Evolutionary conservation across 768 basidiomycete species (phyloP).

Genomic region (Tylopilus plumbeoviolaceoides): DNA sequence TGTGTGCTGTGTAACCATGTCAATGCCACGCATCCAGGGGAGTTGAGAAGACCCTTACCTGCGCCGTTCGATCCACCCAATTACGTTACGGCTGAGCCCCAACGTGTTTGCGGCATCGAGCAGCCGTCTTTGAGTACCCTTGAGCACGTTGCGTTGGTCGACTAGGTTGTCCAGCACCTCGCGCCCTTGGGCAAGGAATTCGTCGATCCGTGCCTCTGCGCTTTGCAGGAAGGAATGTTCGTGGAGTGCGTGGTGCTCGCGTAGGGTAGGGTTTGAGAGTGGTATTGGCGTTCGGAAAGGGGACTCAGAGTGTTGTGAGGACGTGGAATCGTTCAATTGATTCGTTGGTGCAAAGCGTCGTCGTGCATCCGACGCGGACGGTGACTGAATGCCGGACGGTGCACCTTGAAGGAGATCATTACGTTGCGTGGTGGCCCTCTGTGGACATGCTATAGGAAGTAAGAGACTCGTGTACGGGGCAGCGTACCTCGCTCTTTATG

Average conservation of each 20-base stretch:
- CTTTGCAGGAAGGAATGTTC: constrained; percentile 90
- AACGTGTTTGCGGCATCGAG: constrained; percentile 91
- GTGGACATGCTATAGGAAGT: neutral
- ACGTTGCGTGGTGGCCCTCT: constrained; percentile 61
- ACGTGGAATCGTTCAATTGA: constrained; percentile 34
- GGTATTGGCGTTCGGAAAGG: constrained; percentile 70
- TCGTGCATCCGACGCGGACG: constrained; percentile 47
- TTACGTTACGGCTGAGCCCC: constrained; percentile 89
- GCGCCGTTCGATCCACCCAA: constrained; percentile 94
- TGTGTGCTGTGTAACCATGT: constrained; percentile 60
- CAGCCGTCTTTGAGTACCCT: constrained; percentile 87
- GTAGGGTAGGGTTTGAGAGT: constrained; percentile 47
- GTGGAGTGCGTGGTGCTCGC: constrained; percentile 76
- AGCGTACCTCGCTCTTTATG: constrained; percentile 53
- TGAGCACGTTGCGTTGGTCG: constrained; percentile 89
- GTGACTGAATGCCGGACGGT: constrained; percentile 36
- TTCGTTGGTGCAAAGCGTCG: constrained; percentile 50
- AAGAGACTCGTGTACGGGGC: neutral
- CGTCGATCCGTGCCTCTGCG: constrained; percentile 78
- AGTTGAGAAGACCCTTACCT: constrained; percentile 47
- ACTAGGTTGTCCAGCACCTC: constrained; percentile 89
- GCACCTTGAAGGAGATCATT: constrained; percentile 57
- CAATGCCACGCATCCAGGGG: neutral
- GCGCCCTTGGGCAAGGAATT: constrained; percentile 87
- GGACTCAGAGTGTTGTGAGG: constrained; percentile 76